Percentiles rank a stretch among this genome's conserved stretches.
Evolutionary conservation across 2,329 filamentous ascomycete genomes (phyloP).

Genomic region (Ascochyta fabae): DNA sequence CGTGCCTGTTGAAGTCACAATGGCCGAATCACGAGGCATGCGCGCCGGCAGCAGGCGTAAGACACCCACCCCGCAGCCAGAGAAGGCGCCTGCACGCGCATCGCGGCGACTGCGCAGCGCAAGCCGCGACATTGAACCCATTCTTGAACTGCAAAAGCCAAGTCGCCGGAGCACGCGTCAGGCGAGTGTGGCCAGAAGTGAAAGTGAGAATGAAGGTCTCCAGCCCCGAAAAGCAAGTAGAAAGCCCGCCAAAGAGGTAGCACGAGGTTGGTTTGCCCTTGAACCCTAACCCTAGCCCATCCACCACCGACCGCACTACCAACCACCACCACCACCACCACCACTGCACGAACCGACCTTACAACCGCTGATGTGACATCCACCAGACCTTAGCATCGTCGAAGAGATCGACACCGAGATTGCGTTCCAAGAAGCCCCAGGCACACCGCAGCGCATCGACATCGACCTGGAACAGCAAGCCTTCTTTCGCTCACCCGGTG

Average conservation of each 20-base stretch:
- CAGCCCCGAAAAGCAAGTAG: conserved; percentile 30
- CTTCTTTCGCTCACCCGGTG: conserved; percentile 42
- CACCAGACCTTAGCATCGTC: conserved; percentile 44
- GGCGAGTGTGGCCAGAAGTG: conserved; percentile 38
- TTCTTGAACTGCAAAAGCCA: conserved; percentile 25
- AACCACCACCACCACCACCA: neutral
- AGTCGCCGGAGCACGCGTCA: conserved; percentile 38
- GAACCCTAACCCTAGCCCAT: conserved; percentile 3
- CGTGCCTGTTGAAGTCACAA: conserved; percentile 17
- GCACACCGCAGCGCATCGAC: conserved; percentile 30
- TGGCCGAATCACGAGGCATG: conserved; percentile 44
- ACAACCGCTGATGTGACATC: conserved; percentile 17
- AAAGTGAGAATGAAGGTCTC: conserved; percentile 27
- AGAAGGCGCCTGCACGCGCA: conserved; percentile 29
- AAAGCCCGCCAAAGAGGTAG: conserved; percentile 29
- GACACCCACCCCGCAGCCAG: conserved; percentile 40
- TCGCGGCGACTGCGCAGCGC: conserved; percentile 48
- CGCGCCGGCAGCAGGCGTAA: conserved; percentile 45
- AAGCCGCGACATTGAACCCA: conserved; percentile 47
- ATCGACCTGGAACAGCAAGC: conserved; percentile 15
- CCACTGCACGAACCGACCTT: neutral
- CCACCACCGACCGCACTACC: neutral
- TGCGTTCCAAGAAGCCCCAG: conserved; percentile 27
- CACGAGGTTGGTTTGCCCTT: conserved; percentile 36
- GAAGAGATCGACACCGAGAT: conserved; percentile 39